phyloP scores from a whole-genome alignment of 495 filamentous ascomycete genomes.

The Hypomontagnella monticulosa region DNA sequence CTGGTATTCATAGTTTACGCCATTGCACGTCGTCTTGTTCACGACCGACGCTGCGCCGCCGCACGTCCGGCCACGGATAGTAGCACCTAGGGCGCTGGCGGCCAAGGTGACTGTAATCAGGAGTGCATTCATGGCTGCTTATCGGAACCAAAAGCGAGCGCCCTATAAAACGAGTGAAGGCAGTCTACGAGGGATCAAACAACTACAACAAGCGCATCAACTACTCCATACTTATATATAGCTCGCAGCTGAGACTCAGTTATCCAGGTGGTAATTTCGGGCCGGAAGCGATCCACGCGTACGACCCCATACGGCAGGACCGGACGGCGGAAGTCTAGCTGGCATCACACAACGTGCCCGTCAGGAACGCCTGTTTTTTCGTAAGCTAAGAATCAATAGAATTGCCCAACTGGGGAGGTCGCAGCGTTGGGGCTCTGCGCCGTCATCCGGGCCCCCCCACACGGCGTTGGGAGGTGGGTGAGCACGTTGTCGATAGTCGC shows the following conservation, averaged over 20 bases:
- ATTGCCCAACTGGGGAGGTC: constrained; percentile 25
- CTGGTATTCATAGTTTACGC: constrained; percentile 71
- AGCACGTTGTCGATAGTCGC: constrained; percentile 24
- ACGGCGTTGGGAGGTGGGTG: constrained; percentile 3
- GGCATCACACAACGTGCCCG: not conserved
- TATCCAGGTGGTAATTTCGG: constrained; percentile 4
- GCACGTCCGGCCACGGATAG: not conserved
- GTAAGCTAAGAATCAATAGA: not conserved
- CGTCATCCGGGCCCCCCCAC: constrained; percentile 5
- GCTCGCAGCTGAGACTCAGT: not conserved
- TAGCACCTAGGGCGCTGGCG: constrained; percentile 18
- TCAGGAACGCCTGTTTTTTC: not conserved
- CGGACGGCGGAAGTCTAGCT: constrained; percentile 2
- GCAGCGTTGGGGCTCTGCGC: not conserved
- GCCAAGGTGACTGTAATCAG: constrained; percentile 20
- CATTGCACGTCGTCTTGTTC: constrained; percentile 62
- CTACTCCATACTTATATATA: constrained; percentile 11
- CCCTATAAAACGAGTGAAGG: not conserved
- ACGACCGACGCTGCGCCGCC: constrained; percentile 2
- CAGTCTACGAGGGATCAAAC: not conserved
- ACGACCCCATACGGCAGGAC: constrained; percentile 15
- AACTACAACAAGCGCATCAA: not conserved
- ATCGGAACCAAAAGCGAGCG: not conserved
- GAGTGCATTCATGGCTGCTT: constrained; percentile 22
- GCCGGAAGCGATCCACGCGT: not conserved